Percentiles rank a stretch among this genome's conserved stretches.
Conservation (phyloP, 306 rosid genomes). For the Sesbania bispinosa region DNA sequence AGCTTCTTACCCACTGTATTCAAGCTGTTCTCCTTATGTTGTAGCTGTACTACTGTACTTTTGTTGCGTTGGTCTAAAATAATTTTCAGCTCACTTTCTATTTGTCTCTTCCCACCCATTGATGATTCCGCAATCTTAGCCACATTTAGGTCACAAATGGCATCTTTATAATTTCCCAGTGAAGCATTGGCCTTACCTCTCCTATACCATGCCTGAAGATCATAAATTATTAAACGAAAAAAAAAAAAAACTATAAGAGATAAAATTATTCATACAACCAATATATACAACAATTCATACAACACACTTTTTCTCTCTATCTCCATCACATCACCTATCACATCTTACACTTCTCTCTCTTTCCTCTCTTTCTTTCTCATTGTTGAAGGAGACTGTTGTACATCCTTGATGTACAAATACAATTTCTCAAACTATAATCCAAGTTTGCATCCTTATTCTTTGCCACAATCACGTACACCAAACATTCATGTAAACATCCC, state of each 20-base stretch:
- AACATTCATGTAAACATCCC: slow-evolving; percentile 1
- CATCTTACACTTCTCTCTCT: too few species aligned
- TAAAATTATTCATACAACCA: too few species aligned
- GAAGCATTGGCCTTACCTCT: slow-evolving; percentile 73
- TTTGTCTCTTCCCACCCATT: slow-evolving; percentile 56
- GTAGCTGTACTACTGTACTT: slow-evolving; percentile 30
- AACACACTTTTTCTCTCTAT: too few species aligned
- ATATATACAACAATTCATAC: too few species aligned
- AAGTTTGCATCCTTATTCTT: slow-evolving; percentile 15
- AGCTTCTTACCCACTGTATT: slow-evolving; percentile 49
- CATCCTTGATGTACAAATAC: too few species aligned
- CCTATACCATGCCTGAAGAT: slow-evolving; percentile 80
- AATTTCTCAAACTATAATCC: too few species aligned
- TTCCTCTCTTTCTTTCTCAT: too few species aligned
- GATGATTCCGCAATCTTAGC: slow-evolving; percentile 60
- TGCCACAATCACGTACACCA: neutral
- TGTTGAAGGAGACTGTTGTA: too few species aligned
- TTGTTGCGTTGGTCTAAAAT: slow-evolving; percentile 37
- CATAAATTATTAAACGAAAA: slow-evolving; percentile 5
- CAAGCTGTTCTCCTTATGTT: slow-evolving; percentile 34
- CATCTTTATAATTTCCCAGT: slow-evolving; percentile 59
- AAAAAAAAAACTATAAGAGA: too few species aligned
- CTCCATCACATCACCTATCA: too few species aligned
- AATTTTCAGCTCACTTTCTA: slow-evolving; percentile 60
- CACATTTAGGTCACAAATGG: slow-evolving; percentile 58